phyloP scores from a whole-genome alignment of 805 yeast genomes.

The Sugiyamaella floridensis region DNA sequence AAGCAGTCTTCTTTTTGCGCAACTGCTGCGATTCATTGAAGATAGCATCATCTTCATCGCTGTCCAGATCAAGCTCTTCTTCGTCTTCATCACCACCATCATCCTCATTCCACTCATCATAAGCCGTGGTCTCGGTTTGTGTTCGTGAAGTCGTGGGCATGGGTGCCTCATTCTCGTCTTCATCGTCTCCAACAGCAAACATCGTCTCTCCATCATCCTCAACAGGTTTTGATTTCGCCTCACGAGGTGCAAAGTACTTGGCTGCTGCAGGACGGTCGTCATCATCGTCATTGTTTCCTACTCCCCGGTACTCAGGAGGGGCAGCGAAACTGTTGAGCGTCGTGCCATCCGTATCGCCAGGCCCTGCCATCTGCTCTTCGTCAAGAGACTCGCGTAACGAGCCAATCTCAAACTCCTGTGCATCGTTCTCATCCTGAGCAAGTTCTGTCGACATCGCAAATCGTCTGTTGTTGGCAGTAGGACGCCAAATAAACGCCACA shows the following conservation, averaged over 20 bases:
- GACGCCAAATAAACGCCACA: constrained; percentile 92
- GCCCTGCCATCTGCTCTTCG: constrained; percentile 29
- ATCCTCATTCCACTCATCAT: constrained; percentile 18
- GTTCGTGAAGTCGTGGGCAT: not conserved
- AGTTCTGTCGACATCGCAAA: constrained; percentile 91
- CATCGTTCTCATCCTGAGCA: constrained; percentile 63
- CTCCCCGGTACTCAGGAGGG: constrained; percentile 4
- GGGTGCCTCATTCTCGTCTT: constrained; percentile 12
- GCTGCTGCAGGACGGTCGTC: constrained; percentile 9
- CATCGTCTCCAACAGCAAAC: constrained; percentile 24
- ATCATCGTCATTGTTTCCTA: constrained; percentile 2
- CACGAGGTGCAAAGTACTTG: not conserved
- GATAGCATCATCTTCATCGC: not conserved
- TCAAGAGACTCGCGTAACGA: constrained; percentile 39
- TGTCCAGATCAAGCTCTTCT: not conserved
- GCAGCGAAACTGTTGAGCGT: constrained; percentile 1
- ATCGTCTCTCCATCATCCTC: constrained; percentile 17
- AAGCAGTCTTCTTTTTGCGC: not conserved
- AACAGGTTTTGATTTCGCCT: not conserved
- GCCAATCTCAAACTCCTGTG: constrained; percentile 59
- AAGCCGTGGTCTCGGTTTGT: not conserved
- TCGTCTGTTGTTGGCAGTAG: constrained; percentile 90
- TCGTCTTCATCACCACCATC: constrained; percentile 5
- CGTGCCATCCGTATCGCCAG: not conserved
- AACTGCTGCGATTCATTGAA: not conserved